phyloP scores from a whole-genome alignment of 1,284 basidiomycete species.

The Crepidotus sp. region DNA sequence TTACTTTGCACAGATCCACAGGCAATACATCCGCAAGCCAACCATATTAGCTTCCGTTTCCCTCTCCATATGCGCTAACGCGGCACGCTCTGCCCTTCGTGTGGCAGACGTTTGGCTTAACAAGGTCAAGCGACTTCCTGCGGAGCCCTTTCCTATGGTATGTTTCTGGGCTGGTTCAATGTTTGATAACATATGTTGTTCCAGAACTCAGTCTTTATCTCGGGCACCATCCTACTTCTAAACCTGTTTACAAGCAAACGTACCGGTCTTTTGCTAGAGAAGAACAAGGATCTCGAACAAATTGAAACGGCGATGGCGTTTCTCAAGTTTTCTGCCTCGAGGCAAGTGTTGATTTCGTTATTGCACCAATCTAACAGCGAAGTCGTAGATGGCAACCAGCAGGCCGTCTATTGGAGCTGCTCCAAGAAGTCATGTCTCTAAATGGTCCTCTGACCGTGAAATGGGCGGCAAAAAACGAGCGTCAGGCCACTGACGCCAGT shows the following conservation, averaged over 20 bases:
- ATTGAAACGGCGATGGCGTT: conserved; percentile 2
- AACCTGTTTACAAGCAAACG: conserved; percentile 5
- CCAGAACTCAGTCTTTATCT: conserved; percentile 10
- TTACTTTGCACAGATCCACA: conserved; percentile 38
- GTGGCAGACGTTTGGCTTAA: conserved; percentile 19
- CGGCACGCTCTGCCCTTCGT: conserved; percentile 24
- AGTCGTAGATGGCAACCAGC: conserved; percentile 7
- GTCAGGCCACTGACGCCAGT: not conserved
- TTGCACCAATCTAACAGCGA: too few species aligned
- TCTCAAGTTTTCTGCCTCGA: conserved; percentile 5
- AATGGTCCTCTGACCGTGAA: conserved; percentile 1
- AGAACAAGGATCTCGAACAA: conserved; percentile 4
- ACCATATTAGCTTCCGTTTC: conserved; percentile 19
- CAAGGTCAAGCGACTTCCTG: not conserved
- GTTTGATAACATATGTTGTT: not conserved
- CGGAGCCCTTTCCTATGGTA: conserved; percentile 1
- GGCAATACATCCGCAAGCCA: conserved; percentile 38
- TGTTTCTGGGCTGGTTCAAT: not conserved
- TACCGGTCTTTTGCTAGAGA: not conserved
- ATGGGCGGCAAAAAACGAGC: not conserved
- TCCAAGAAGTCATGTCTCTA: conserved; percentile 7
- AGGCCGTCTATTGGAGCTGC: conserved; percentile 12
- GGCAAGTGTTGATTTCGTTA: not conserved
- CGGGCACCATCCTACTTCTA: conserved; percentile 10
- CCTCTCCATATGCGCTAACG: conserved; percentile 26